phyloP scores from a whole-genome alignment of 306 rosid genomes.

The barrel medic (Medicago truncatula) region MtrunA17r5.0-ANR NC_053049.1:46679501-46680000 shows the following conservation, averaged over 20 bases:
- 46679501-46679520: constrained; percentile 1
- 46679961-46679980: not conserved
- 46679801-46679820: constrained; percentile 95
- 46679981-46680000: constrained; percentile 31
- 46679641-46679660: constrained; percentile 95
- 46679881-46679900: constrained; percentile 95
- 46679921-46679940: constrained; percentile 93
- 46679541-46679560: not conserved
- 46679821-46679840: constrained; percentile 97
- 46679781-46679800: constrained; percentile 63
- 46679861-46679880: constrained; percentile 89
- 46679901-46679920: constrained; percentile 98
- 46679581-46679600: constrained; percentile 14
- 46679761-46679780: constrained; percentile 27
- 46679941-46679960: constrained; percentile 66
- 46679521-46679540: not conserved
- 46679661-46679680: constrained; percentile 96
- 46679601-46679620: constrained; percentile 32
- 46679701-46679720: constrained; percentile 96
- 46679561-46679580: constrained; percentile 29
- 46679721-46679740: constrained; percentile 53
- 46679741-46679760: constrained; percentile 24
- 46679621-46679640: constrained; percentile 98
- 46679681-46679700: constrained; percentile 85
- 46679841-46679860: constrained; percentile 89